Evolutionary conservation across 2,329 filamentous ascomycete genomes (phyloP).

Genomic region (Diaporthe helianthi): DNA sequence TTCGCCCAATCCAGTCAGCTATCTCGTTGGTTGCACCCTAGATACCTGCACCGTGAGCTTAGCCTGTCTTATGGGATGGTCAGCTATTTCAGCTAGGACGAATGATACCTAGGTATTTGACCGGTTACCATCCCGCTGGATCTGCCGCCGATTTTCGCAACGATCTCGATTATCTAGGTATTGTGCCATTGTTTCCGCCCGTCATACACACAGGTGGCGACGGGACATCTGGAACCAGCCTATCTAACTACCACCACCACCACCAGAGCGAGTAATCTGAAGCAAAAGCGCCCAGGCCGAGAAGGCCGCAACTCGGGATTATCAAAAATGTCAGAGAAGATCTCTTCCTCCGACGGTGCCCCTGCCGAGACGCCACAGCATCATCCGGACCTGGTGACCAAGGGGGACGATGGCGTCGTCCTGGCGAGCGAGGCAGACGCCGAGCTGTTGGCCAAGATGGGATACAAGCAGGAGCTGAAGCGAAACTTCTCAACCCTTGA

Average conservation of each 20-base stretch:
- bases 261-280: background rate
- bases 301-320: background rate
- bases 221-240: background rate
- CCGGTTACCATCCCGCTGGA: conserved; percentile 13
- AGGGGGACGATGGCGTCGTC: conserved; percentile 35
- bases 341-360: conserved; percentile 25
- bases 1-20: conserved; percentile 3
- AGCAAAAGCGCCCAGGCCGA: background rate
- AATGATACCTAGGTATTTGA: conserved; percentile 10
- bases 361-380: conserved; percentile 35
- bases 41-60: background rate
- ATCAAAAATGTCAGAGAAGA: conserved; percentile 28
- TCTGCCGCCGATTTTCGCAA: conserved; percentile 5
- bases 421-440: conserved; percentile 37
- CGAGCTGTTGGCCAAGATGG: conserved; percentile 35
- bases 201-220: background rate
- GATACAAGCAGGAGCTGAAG: conserved; percentile 63
- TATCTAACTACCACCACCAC: background rate
- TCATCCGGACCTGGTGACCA: conserved; percentile 33
- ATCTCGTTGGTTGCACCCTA: conserved; percentile 5
- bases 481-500: conserved; percentile 69
- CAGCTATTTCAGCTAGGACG: background rate
- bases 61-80: background rate
- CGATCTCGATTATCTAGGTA: background rate
- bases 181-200: background rate